These are phyloP conservation scores for Chromera velia DNA, from an alignment of 73 alveolate genomes.

Conservation along the genomic window DNA sequence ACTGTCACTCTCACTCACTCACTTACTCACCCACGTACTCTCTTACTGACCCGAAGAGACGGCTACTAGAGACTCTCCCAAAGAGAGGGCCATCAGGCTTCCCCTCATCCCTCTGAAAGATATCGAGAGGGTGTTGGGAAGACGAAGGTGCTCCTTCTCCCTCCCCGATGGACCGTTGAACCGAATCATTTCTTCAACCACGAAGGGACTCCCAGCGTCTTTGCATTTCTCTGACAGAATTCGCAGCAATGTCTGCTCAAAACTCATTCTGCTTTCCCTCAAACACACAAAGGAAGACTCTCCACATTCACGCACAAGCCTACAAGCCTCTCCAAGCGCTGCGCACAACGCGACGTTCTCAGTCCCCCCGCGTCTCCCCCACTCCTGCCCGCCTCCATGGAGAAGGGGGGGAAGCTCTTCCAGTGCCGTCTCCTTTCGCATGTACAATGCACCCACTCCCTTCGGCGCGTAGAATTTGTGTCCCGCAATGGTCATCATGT, in stretches of 20 bases:
- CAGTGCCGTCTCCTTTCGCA: conserved; percentile 24
- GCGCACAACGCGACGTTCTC: neutral
- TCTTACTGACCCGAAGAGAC: too few relatives aligned
- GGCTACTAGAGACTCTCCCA: too few relatives aligned
- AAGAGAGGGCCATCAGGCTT: too few relatives aligned
- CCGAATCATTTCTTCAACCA: too few relatives aligned
- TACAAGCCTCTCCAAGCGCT: neutral
- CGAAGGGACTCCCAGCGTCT: too few relatives aligned
- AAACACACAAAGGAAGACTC: neutral
- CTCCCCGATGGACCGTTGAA: too few relatives aligned
- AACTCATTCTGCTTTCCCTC: neutral
- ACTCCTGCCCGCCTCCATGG: neutral
- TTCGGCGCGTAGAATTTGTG: conserved; percentile 60
- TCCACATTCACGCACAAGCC: neutral
- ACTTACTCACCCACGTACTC: too few relatives aligned
- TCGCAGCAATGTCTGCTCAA: neutral
- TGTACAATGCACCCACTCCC: conserved; percentile 57
- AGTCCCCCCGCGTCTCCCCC: neutral
- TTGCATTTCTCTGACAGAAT: neutral
- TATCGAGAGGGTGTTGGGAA: too few relatives aligned
- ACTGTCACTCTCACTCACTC: too few relatives aligned
- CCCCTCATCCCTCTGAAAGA: too few relatives aligned
- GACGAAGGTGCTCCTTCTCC: too few relatives aligned
- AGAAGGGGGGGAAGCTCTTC: neutral
- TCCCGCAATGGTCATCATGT: conserved; percentile 50